These are phyloP conservation scores for Colletotrichum neosansevieriae DNA, from an alignment of 2,329 filamentous ascomycete species.

Conservation along the genomic window DNA sequence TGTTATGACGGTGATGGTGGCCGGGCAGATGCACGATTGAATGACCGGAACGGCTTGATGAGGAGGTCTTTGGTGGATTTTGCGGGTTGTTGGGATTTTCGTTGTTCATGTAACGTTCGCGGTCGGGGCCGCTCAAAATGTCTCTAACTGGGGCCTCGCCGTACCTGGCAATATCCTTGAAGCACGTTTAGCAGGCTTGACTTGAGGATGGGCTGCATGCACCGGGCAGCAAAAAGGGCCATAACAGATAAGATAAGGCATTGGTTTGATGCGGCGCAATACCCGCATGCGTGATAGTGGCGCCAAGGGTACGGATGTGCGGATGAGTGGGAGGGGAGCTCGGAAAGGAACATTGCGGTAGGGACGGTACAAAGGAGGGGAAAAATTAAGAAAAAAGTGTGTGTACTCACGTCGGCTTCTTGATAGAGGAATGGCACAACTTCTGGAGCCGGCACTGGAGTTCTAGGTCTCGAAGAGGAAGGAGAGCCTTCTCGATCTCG, in stretches of 20 bases:
- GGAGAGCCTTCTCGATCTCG: slow-evolving; percentile 75
- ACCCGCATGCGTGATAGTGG: slow-evolving; percentile 39
- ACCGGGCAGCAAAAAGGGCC: slow-evolving; percentile 23
- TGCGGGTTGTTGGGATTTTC: slow-evolving; percentile 53
- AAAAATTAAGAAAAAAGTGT: slow-evolving; percentile 41
- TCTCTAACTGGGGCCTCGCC: slow-evolving; percentile 82
- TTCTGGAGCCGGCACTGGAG: slow-evolving; percentile 89
- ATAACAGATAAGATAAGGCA: slow-evolving; percentile 39
- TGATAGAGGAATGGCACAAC: slow-evolving; percentile 99
- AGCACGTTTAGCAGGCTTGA: slow-evolving; percentile 39
- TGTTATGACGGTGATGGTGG: slow-evolving; percentile 76
- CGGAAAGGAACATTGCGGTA: slow-evolving; percentile 20
- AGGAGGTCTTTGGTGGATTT: slow-evolving; percentile 71
- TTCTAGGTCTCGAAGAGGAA: slow-evolving; percentile 80
- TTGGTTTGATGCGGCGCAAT: slow-evolving; percentile 33
- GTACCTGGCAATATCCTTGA: slow-evolving; percentile 79
- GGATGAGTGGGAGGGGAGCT: slow-evolving; percentile 31
- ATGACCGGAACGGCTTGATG: slow-evolving; percentile 70
- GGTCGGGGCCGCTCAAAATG: slow-evolving; percentile 76
- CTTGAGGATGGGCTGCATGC: slow-evolving; percentile 27
- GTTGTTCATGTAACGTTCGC: slow-evolving; percentile 72
- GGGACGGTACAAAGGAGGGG: slow-evolving; percentile 8
- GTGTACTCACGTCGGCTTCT: slow-evolving; percentile 76
- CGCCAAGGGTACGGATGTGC: slow-evolving; percentile 31
- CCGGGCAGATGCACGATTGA: slow-evolving; percentile 74